These are phyloP conservation scores for Myxozyma lipomycoides DNA, from an alignment of 805 yeast genomes.

Conservation along the genomic window DNA sequence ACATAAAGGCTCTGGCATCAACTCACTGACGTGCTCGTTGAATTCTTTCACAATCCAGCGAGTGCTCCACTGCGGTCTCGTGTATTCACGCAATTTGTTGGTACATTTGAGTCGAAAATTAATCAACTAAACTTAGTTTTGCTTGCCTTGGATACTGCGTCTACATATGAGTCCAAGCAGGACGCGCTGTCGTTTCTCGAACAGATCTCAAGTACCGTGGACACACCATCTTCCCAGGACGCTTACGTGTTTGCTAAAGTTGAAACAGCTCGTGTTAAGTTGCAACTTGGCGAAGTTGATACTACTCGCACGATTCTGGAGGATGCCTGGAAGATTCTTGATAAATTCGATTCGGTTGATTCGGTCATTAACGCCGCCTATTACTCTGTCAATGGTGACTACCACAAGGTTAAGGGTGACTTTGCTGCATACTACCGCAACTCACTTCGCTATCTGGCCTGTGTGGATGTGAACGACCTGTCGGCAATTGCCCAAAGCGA, in stretches of 20 bases:
- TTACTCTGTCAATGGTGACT: constrained; percentile 74
- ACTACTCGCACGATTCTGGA: constrained; percentile 69
- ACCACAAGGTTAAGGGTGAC: constrained; percentile 69
- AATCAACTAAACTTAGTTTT: constrained; percentile 76
- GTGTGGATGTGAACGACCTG: constrained; percentile 46
- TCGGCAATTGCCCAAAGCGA: constrained; percentile 43
- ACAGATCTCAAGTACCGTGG: constrained; percentile 46
- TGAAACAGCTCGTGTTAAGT: constrained; percentile 70
- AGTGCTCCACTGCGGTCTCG: constrained; percentile 56
- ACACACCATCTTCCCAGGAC: constrained; percentile 43
- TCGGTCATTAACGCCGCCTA: constrained; percentile 73
- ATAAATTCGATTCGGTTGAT: constrained; percentile 52
- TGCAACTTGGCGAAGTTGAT: constrained; percentile 52
- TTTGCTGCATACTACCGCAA: constrained; percentile 78
- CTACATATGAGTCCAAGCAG: constrained; percentile 40
- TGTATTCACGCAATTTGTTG: constrained; percentile 67
- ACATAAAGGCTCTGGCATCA: constrained; percentile 74
- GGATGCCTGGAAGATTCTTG: constrained; percentile 50
- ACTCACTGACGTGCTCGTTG: constrained; percentile 62
- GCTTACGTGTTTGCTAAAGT: constrained; percentile 58
- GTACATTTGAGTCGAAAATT: constrained; percentile 62
- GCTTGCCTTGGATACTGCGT: constrained; percentile 57
- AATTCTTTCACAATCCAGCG: constrained; percentile 55
- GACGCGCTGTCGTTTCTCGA: constrained; percentile 53
- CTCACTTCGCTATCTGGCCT: constrained; percentile 75